Percentiles rank a stretch among this genome's conserved stretches.
phyloP scores from a whole-genome alignment of 2,329 filamentous ascomycete species.

The Fusarium kyushuense region DNA sequence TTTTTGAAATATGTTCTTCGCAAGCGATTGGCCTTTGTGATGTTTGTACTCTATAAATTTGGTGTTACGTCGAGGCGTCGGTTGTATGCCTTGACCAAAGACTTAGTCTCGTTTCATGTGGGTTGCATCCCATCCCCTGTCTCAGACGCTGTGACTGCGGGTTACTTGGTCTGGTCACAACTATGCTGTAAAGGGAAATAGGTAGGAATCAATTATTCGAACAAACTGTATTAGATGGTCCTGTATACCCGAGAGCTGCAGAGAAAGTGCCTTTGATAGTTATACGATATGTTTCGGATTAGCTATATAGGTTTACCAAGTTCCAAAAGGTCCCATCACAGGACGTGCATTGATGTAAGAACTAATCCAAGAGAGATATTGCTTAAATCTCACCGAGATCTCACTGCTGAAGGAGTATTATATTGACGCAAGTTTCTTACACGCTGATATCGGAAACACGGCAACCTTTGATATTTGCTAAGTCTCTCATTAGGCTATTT shows the following conservation, averaged over 20 bases:
- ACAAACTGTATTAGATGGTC: no score
- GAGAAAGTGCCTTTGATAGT: neutral
- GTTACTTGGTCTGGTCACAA: fast-evolving
- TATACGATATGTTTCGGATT: neutral
- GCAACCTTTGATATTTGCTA: no score
- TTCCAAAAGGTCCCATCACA: neutral
- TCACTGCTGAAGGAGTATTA: neutral
- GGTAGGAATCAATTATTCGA: no score
- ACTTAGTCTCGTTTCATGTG: no score
- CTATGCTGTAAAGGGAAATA: neutral
- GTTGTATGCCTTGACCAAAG: no score
- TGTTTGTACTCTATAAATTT: neutral
- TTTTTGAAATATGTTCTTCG: neutral
- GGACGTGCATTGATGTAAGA: neutral
- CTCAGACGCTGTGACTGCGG: neutral
- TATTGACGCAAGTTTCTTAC: neutral
- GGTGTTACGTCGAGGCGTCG: neutral
- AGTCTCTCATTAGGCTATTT: neutral
- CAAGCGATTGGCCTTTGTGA: neutral
- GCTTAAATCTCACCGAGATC: neutral
- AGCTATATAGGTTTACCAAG: neutral
- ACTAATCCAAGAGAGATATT: neutral
- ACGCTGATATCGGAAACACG: neutral
- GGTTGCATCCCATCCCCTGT: neutral
- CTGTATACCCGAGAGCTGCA: neutral